Evolutionary conservation across 495 filamentous ascomycete genomes (phyloP), one percentile per base, ranked within the genome.

Genomic region (Daldinia loculata): DNA sequence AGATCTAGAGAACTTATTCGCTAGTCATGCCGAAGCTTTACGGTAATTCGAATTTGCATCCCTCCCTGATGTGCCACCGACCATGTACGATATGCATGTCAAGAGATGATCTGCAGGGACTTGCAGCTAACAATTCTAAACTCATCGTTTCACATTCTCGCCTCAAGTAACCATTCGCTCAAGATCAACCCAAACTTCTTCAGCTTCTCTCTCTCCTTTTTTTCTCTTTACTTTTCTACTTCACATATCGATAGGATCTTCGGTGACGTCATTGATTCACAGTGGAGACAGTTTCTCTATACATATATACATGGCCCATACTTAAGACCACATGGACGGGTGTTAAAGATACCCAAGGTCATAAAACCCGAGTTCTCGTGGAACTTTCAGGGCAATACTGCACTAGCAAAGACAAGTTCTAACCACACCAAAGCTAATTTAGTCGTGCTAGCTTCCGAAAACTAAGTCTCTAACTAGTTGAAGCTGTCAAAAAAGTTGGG

Each of bases 51-150:
- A 56, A 53, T 15, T 62, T 51, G 29, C 50, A 56, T 56, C 45
- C 48, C 39, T 30, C 50, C 61, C 9, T 60, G 26, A 27, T 43
- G 38, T 60, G 30, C 38, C 56, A 60, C 56, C 22, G 34, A 34
- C 50, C 50, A 24, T 68, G 39, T 62, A 52, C 38, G 36, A 60
- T 67, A 68, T 72, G 69, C 64, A 72, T 56, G 60, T 64, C 64
- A 61, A 67, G 63, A 61, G 55, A 67, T 60, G 69, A 71, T 67
- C 51, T 71, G 60, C 69, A 71, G 69, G 69, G 59, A 63, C 63
- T 52, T 67, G 30, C 48, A 57, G 56, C 59, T 57, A 58, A 63
- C 48, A 67, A 29, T 55, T 67, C 45, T 72, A 45, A 34, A 62
- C 3, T 53, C 17, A 26, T 22, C 45, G 43, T 30, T 26, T 36